Percentiles rank a stretch among this genome's conserved stretches.
Conservation (phyloP, 192 early-diverging fungal species). For the Coemansia sp. region DNA sequence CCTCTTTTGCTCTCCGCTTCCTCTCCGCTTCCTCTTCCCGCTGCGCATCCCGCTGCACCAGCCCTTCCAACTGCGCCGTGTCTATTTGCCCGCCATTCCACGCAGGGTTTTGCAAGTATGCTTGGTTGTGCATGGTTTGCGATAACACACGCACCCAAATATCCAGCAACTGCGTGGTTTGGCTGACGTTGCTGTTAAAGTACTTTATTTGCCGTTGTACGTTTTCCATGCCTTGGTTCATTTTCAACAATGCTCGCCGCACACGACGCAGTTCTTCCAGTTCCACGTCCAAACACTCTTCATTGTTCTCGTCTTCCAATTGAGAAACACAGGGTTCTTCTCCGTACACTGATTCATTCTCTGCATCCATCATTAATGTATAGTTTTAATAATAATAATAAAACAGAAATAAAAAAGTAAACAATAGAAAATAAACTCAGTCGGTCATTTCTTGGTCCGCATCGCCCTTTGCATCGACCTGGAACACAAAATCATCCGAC, state of each 20-base stretch:
- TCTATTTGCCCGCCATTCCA: conserved; percentile 56
- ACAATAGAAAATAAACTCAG: neutral
- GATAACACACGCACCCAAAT: conserved; percentile 58
- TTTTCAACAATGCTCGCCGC: conserved; percentile 42
- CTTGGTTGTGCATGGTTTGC: conserved; percentile 57
- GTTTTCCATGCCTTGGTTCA: conserved; percentile 52
- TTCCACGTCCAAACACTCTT: conserved; percentile 2
- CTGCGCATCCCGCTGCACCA: conserved; percentile 29
- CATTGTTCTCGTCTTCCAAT: neutral
- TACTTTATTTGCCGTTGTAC: conserved; percentile 52
- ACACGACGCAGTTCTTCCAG: conserved; percentile 48
- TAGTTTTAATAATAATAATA: conserved; percentile 1
- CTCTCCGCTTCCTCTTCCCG: conserved; percentile 38
- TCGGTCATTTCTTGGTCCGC: conserved; percentile 33
- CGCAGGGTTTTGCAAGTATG: conserved; percentile 49
- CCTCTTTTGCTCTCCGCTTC: conserved; percentile 14
- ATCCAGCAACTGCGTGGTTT: conserved; percentile 59
- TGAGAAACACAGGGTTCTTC: neutral
- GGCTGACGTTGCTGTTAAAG: conserved; percentile 57
- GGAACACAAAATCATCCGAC: conserved; percentile 38
- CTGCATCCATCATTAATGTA: neutral
- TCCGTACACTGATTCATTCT: neutral
- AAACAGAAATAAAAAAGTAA: conserved; percentile 2
- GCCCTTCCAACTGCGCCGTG: conserved; percentile 23
- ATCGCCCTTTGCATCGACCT: conserved; percentile 29